These are phyloP conservation scores for Pseudogymnoascus sp. DNA, from an alignment of 2,329 filamentous ascomycete genomes.

Conservation along the genomic window DNA sequence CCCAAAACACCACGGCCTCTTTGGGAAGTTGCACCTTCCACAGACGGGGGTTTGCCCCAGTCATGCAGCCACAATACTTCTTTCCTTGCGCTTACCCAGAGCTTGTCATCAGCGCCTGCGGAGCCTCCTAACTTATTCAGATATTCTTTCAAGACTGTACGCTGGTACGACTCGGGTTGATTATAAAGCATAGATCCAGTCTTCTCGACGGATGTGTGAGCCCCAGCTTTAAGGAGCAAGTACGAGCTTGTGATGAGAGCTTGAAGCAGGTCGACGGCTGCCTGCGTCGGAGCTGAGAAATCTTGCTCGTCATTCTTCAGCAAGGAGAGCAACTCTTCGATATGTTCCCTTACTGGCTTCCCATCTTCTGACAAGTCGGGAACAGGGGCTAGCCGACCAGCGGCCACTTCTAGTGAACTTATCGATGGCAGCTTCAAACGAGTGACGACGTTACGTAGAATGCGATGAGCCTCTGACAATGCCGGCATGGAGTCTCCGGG, in stretches of 20 bases:
- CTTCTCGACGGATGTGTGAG: slow-evolving; percentile 16
- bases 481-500: slow-evolving; percentile 50
- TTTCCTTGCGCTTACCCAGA: slow-evolving; percentile 53
- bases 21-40: slow-evolving; percentile 26
- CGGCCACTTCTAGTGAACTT: slow-evolving; percentile 41
- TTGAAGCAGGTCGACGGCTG: slow-evolving; percentile 51
- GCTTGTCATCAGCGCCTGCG: slow-evolving; percentile 54
- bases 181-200: neutral
- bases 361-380: slow-evolving; percentile 23
- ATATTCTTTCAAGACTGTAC: neutral
- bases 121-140: neutral
- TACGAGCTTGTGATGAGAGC: slow-evolving; percentile 55
- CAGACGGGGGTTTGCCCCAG: slow-evolving; percentile 52
- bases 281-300: slow-evolving; percentile 50
- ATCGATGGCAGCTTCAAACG: slow-evolving; percentile 54
- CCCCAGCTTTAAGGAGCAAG: slow-evolving; percentile 44
- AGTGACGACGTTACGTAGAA: slow-evolving; percentile 50
- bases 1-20: slow-evolving; percentile 47
- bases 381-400: slow-evolving; percentile 39
- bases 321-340: slow-evolving; percentile 46
- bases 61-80: slow-evolving; percentile 66
- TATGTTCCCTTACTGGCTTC: slow-evolving; percentile 23
- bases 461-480: slow-evolving; percentile 50
- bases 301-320: slow-evolving; percentile 42
- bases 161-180: neutral